Base-by-base conservation (phyloP, 257 asterid genomes). In the Ophiorrhiza pumila region DNA sequence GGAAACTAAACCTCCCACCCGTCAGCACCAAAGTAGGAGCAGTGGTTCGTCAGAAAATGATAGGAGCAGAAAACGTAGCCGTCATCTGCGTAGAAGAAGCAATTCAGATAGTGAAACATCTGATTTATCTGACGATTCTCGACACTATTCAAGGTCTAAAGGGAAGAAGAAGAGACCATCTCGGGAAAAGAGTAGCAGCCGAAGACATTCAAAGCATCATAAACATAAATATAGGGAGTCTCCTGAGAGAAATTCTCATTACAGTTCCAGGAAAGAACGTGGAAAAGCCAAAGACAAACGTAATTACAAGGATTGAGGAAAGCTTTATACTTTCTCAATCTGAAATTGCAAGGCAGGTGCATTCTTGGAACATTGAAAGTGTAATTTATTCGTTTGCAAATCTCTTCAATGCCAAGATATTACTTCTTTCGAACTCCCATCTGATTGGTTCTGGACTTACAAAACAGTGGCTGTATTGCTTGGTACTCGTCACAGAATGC, bases 201-300 rank as follows among this genome's bases (percentile, higher is more conserved):
- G 83, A 78, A 89, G 82, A 71, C 95, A 74, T 65, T 81, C 96
- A 32, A 91, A 89, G 87, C 95, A 90, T 79, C 85, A 69, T 70
- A 91, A 87, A 74, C 90, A 86, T 77, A 82, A 84, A 72, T 76
- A 87, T 74, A 82, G 83, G 73, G 92, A 85, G 62, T 85, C 96
- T 61, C 80, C 90, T 39, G 75, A 80, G 65, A 85, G 83, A 83
- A 61, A 75, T 76, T 88, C 95, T 67, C 87, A 74, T 69, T 86
- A 78, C 65, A 75, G 87, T 72, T 88, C 95, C 43, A 84, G 77
- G 50, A 85, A 71, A 83, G 87, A 80, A 34, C 77, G 74, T n/a
- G 79, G 85, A 58, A 82, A 79, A 35, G 68, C 58, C 66, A 88
- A 79, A 79, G 86, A 79, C 81, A 87, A 81, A 78, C 84, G 68